These are phyloP conservation scores for Tolypocladium ophioglossoides DNA, from an alignment of 2,329 filamentous ascomycete genomes.

Conservation along the genomic window DNA sequence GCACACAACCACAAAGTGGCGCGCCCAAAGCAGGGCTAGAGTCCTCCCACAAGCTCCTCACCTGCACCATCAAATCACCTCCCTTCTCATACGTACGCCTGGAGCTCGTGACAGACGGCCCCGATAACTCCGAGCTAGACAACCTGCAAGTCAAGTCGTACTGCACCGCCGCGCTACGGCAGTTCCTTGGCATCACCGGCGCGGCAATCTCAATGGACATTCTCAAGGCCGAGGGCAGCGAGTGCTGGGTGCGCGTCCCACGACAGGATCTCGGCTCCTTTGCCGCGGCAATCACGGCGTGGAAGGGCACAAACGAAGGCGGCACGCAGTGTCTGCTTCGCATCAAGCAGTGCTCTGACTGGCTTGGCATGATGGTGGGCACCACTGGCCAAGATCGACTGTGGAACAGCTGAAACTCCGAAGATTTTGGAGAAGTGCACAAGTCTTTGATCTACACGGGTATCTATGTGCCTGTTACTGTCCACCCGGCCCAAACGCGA, in stretches of 20 bases:
- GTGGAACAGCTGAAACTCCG: slow-evolving; percentile 30
- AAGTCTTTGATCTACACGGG: slow-evolving; percentile 10
- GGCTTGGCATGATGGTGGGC: slow-evolving; percentile 51
- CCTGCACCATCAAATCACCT: slow-evolving; percentile 39
- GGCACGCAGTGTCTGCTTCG: slow-evolving; percentile 39
- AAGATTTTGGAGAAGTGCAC: slow-evolving; percentile 1
- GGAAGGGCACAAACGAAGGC: slow-evolving; percentile 37
- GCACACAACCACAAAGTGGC: slow-evolving; percentile 9
- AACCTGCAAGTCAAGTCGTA: slow-evolving; percentile 51
- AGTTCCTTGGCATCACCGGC: slow-evolving; percentile 63
- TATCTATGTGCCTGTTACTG: slow-evolving; percentile 7
- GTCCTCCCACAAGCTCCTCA: slow-evolving; percentile 37
- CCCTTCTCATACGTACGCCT: slow-evolving; percentile 48
- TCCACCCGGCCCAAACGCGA: slow-evolving; percentile 1
- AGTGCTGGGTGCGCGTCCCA: slow-evolving; percentile 57
- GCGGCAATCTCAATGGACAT: slow-evolving; percentile 59
- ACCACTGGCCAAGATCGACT: slow-evolving; percentile 30
- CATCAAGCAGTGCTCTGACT: slow-evolving; percentile 49
- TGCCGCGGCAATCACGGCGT: slow-evolving; percentile 55
- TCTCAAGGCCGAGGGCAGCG: slow-evolving; percentile 43
- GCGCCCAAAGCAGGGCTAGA: slow-evolving; percentile 17
- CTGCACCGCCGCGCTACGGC: slow-evolving; percentile 50
- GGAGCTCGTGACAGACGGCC: slow-evolving; percentile 27
- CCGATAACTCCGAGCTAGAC: slow-evolving; percentile 35
- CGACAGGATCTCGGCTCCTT: slow-evolving; percentile 49